Base-by-base conservation (phyloP, 2,329 filamentous ascomycete genomes). In the Bipolaris bicolor region DNA sequence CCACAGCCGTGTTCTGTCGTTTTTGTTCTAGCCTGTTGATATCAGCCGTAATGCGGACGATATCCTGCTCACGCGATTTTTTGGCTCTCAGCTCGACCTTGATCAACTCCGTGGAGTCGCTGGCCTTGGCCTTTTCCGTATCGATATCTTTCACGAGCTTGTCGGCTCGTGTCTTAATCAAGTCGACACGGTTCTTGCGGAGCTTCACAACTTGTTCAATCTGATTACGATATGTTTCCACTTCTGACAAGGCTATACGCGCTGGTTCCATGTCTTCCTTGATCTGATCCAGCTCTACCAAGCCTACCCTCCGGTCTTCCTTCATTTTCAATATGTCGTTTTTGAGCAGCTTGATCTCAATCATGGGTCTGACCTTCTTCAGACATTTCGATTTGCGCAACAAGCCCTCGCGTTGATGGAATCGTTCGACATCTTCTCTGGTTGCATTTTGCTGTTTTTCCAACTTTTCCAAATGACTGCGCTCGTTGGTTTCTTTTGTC, bases 351-450 rank as follows among this genome's bases (percentile, higher is more conserved):
- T 80, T 81, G 69, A 91, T 94, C 60, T 84, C 80, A 18, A 89
- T 83, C 36, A 92, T 80, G 0, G 90, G 86, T 37, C 88, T 84
- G 24, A 86, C 84, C 34, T 84, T 84, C 62, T 89, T 82, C 44
- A 97, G 81, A 45, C 89, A 81, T 24, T 84, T 79, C 4, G 94
- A 82, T 55, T 84, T 85, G 50, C 47, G 84, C 79, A 67, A 89
- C 81, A 48, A 92, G 86, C 50, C 82, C 53, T 89, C 85, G 55
- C 92, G 86, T 73, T 98, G 89, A 47, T 86, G 86, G 69, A 95
- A 84, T 62, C 91, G 88, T 66, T 96, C 89, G 22, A 98, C 92
- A 68, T 97, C 93, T 9, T 86, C 88, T 68, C 90, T 86, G 43
- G 96, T 86, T 48, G 86, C 84, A 51, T 83, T 82, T 69, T 98